Evolutionary conservation across 129 eudicot genomes (phyloP).

Genomic region (Flaveria robusta): DNA sequence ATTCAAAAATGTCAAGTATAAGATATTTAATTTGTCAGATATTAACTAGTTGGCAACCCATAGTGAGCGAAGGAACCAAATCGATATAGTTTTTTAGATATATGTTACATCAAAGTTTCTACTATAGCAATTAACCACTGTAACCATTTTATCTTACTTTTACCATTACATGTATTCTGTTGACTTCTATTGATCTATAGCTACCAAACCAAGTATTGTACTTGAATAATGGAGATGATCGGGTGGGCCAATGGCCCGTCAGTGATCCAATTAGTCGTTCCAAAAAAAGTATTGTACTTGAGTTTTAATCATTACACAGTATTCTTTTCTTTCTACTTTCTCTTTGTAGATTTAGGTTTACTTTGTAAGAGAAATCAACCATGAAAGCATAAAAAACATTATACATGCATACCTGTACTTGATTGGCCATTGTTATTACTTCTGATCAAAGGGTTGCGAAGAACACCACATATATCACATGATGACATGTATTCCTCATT

Average conservation of each 20-base stretch:
- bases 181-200: neutral
- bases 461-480: slow-evolving; percentile 96
- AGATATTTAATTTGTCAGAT: neutral
- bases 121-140: neutral
- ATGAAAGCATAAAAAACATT: neutral
- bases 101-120: neutral
- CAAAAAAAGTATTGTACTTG: neutral
- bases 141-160: neutral
- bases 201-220: neutral
- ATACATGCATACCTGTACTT: slow-evolving; percentile 50
- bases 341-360: neutral
- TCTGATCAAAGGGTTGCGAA: slow-evolving; percentile 72
- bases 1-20: neutral
- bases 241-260: no score
- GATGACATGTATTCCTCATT: slow-evolving; percentile 76
- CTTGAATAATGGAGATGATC: no score
- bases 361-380: neutral
- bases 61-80: slow-evolving; percentile 5
- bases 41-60: neutral
- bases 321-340: neutral
- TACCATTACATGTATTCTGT: neutral
- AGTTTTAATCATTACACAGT: neutral
- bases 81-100: neutral
- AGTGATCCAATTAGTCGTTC: no score
- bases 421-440: slow-evolving; percentile 40